These are phyloP conservation scores for Blastobotrys indianensis DNA, from an alignment of 1,139 yeast genomes.

Conservation along the genomic window DNA sequence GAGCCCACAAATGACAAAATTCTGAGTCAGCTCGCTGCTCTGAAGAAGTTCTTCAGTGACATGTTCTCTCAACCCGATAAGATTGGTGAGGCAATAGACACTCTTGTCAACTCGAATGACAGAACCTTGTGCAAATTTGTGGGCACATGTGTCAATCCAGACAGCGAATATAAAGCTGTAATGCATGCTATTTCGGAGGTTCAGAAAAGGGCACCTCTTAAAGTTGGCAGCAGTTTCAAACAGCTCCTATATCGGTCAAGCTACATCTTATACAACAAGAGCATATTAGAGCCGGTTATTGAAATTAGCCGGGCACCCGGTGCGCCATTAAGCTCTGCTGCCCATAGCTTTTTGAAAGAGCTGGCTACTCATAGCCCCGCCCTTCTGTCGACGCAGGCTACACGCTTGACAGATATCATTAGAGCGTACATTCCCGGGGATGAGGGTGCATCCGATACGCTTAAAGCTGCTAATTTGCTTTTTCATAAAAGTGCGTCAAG, in stretches of 20 bases:
- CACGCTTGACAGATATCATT: slow-evolving; percentile 43
- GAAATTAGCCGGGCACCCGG: slow-evolving; percentile 39
- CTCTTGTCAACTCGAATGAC: slow-evolving; percentile 16
- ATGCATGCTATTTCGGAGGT: slow-evolving; percentile 59
- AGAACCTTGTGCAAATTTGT: slow-evolving; percentile 17
- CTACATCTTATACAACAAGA: slow-evolving; percentile 56
- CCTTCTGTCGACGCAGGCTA: slow-evolving; percentile 56
- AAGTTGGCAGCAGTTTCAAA: slow-evolving; percentile 33
- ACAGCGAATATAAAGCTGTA: slow-evolving; percentile 56
- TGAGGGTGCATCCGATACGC: slow-evolving; percentile 35
- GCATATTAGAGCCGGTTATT: slow-evolving; percentile 54
- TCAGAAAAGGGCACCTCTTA: slow-evolving; percentile 36
- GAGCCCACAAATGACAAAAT: slow-evolving; percentile 25
- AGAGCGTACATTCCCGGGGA: slow-evolving; percentile 31
- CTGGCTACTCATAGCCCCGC: slow-evolving; percentile 60
- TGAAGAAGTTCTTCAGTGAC: slow-evolving; percentile 58
- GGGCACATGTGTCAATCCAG: slow-evolving; percentile 39
- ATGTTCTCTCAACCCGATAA: slow-evolving; percentile 34
- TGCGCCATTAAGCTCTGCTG: slow-evolving; percentile 34
- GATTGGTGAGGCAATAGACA: slow-evolving; percentile 16
- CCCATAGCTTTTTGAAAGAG: slow-evolving; percentile 52
- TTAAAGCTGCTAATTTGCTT: slow-evolving; percentile 60
- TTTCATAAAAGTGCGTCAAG: slow-evolving; percentile 45
- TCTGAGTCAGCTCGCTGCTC: slow-evolving; percentile 44
- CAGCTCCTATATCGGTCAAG: slow-evolving; percentile 58